phyloP scores from a whole-genome alignment of 176 grass and related monocot species.

The Oryza brachyantha region DNA sequence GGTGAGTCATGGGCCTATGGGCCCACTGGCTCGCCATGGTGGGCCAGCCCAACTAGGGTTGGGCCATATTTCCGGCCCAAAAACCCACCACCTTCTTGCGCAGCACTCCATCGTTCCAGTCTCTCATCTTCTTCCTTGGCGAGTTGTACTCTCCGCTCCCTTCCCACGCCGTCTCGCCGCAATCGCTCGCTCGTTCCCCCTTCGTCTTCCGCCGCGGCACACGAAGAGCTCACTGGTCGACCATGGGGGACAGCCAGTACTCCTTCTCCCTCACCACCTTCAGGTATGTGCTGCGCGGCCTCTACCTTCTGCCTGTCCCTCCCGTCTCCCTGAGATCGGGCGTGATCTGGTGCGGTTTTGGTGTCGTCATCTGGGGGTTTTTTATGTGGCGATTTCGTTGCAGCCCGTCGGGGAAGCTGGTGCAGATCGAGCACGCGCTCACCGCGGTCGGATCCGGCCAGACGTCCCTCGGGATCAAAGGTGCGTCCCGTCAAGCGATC shows the following conservation, averaged over 20 bases:
- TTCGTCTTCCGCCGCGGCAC: neutral
- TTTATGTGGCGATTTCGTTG: slow-evolving; percentile 21
- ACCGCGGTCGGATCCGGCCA: slow-evolving; percentile 93
- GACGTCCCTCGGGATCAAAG: slow-evolving; percentile 99
- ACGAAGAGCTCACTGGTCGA: neutral
- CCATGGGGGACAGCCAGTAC: slow-evolving; percentile 90
- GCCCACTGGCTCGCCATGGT: neutral
- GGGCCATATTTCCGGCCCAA: neutral
- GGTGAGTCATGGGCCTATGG: neutral
- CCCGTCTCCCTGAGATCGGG: slow-evolving; percentile 9
- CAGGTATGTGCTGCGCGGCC: slow-evolving; percentile 39
- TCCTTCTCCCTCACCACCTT: slow-evolving; percentile 99
- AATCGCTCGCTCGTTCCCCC: neutral
- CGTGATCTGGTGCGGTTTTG: neutral
- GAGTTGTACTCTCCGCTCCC: neutral
- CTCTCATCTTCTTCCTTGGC: neutral
- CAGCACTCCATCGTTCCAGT: slow-evolving; percentile 36
- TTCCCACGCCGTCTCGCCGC: neutral
- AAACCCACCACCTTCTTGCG: slow-evolving; percentile 30
- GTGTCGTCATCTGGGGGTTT: neutral
- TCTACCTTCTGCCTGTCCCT: neutral
- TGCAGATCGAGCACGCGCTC: slow-evolving; percentile 96
- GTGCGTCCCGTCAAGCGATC: slow-evolving; percentile 22
- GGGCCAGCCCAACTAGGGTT: neutral
- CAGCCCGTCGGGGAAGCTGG: slow-evolving; percentile 94